These are phyloP conservation scores for Zymoseptoria pseudotritici DNA, from an alignment of 2,329 filamentous ascomycete genomes.

Conservation along the genomic window DNA sequence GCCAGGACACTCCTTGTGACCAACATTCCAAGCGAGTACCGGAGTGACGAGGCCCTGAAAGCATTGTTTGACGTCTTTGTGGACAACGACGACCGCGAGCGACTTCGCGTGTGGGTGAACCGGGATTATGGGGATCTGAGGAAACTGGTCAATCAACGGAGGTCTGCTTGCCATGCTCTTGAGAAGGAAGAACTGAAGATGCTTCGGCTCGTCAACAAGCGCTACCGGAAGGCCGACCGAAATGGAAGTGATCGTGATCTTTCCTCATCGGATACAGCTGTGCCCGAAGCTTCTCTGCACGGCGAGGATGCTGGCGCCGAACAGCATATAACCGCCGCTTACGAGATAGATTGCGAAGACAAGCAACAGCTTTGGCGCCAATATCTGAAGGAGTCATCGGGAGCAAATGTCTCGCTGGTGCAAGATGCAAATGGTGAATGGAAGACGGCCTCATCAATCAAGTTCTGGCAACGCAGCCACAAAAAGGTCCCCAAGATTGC, in stretches of 20 bases:
- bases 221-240: conserved; percentile 3
- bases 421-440: not conserved
- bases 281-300: not conserved
- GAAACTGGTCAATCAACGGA: conserved; percentile 1
- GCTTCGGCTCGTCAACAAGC: conserved; percentile 7
- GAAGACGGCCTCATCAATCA: conserved; percentile 1
- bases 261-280: not conserved
- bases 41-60: conserved; percentile 23
- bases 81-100: conserved; percentile 11
- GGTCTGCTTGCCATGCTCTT: conserved; percentile 4
- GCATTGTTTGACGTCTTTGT: conserved; percentile 27
- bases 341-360: conserved; percentile 4
- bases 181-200: conserved; percentile 6
- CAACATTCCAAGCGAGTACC: conserved; percentile 26
- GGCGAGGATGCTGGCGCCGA: not conserved
- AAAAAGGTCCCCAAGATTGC: conserved; percentile 8
- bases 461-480: conserved; percentile 5
- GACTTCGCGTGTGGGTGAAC: conserved; percentile 26
- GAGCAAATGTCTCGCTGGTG: not conserved
- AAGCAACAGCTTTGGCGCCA: conserved; percentile 6
- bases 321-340: conserved; percentile 1
- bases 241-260: not conserved
- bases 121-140: conserved; percentile 22
- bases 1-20: conserved; percentile 29
- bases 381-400: conserved; percentile 2